A percentile compares a stretch with the other conserved stretches of the same genome.
phyloP scores from a whole-genome alignment of 495 filamentous ascomycete species.

The Halenospora varia region DNA sequence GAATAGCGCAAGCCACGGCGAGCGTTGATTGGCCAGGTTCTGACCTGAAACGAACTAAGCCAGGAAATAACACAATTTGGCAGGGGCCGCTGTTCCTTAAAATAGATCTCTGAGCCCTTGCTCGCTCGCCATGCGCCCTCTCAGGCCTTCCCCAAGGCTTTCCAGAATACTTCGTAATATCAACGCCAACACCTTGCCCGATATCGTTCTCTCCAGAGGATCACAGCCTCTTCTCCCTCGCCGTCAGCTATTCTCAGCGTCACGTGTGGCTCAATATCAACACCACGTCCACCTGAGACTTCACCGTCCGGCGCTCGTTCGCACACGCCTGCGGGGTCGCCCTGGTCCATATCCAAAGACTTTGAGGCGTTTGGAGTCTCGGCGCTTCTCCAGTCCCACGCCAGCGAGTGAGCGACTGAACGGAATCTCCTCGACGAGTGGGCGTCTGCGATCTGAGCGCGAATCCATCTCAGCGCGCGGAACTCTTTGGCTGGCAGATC shows the following conservation, averaged over 20 bases:
- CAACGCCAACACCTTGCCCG: neutral
- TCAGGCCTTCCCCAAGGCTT: neutral
- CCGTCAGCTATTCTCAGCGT: no score
- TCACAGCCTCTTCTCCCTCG: neutral
- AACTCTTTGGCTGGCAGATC: neutral
- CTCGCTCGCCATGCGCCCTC: neutral
- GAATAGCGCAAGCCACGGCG: neutral
- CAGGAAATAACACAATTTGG: neutral
- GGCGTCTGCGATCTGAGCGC: slow-evolving; percentile 15
- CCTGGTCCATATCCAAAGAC: slow-evolving; percentile 18
- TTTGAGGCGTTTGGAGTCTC: slow-evolving; percentile 17
- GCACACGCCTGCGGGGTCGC: slow-evolving; percentile 15
- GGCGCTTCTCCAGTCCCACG: slow-evolving; percentile 6
- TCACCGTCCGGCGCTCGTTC: neutral
- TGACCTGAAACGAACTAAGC: neutral
- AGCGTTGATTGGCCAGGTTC: neutral
- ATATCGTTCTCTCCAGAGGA: no score
- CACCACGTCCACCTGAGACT: neutral
- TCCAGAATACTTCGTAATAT: neutral
- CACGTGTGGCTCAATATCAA: neutral
- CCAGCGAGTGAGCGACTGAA: neutral
- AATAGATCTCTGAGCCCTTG: neutral
- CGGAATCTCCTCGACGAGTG: slow-evolving; percentile 7
- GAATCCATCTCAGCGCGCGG: neutral
- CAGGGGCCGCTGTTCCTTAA: no score